Evolutionary conservation across 2,329 filamentous ascomycete species (phyloP), one percentile per base, ranked within the genome.

Genomic region (Zymoseptoria tritici): DNA sequence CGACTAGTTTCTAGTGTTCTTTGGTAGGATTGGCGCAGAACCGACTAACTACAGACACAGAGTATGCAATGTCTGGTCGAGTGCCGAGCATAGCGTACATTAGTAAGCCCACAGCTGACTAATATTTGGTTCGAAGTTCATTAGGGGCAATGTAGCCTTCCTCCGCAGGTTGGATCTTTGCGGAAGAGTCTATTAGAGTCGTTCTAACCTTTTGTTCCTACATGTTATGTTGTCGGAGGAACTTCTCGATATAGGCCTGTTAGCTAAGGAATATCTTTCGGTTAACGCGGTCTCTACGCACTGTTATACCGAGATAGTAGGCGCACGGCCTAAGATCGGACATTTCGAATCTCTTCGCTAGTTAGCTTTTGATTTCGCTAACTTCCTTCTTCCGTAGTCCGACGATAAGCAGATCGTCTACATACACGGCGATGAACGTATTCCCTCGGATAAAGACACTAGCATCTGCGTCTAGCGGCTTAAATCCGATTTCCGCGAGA

Each of bases 321-420:
- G 29, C 31, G 20, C 49, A 60, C 0, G 56, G 50, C 0, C 68
- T 65, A 5, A 73, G 59, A 26, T 73, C 65, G 3, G 49, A 64
- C 56, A 73, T 73, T 9, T 67, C 11, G 51, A 71, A 74, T 5
- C 58, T 16, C 0, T 62, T 53, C 0, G 3, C 8, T 1, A 73
- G 65, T 0, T 58, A 22, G 0, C 31, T 13, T 49, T 73, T 72
- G 9, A 71, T 26, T 19, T 51, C 29, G 9, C 60, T 59, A 31
- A 66, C 62, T 19, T 58, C 57, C 22, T 26, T 53, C 7, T 61
- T 57, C 29, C 21, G 56, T 46, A 57, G 57, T 0, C 57, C 26
- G 21, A 59, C 49, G 46, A 71, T 64, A 5, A 71, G 63, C 0
- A 74, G 49, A 53, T 74, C 63, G 57, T 74, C 66, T 2, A 74